phyloP scores from a whole-genome alignment of 2,329 filamentous ascomycete species.

The Colletotrichum sp. region DNA sequence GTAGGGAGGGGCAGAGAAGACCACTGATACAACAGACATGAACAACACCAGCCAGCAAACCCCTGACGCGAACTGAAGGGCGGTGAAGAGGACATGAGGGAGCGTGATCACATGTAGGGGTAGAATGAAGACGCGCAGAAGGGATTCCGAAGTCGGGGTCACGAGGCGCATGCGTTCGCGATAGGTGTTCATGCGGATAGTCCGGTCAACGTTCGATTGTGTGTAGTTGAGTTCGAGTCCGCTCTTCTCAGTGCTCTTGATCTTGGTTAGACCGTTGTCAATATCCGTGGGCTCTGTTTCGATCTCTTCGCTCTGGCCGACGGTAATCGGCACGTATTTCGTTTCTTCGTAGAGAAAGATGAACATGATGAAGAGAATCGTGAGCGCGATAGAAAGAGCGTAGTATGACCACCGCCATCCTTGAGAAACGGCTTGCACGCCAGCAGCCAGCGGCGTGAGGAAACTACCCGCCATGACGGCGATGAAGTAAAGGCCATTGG shows the following conservation, averaged over 20 bases:
- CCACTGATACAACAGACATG: conserved; percentile 31
- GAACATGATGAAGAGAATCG: conserved; percentile 27
- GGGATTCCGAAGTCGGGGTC: conserved; percentile 20
- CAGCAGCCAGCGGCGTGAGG: conserved; percentile 29
- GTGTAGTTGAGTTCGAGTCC: background rate
- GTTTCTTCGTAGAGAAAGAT: conserved; percentile 31
- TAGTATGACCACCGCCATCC: conserved; percentile 37
- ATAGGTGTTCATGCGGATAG: conserved; percentile 20
- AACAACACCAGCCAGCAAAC: conserved; percentile 42
- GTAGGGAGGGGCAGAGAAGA: conserved; percentile 36
- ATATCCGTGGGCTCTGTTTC: background rate
- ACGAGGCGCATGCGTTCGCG: conserved; percentile 26
- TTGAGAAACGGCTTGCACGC: conserved; percentile 27
- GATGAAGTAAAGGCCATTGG: conserved; percentile 36
- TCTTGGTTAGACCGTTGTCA: background rate
- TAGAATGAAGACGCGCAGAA: conserved; percentile 20
- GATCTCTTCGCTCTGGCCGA: conserved; percentile 19
- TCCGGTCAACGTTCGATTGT: background rate
- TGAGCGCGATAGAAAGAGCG: conserved; percentile 26
- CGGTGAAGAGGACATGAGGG: conserved; percentile 41
- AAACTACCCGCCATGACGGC: conserved; percentile 33
- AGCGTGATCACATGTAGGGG: conserved; percentile 10
- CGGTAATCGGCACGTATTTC: conserved; percentile 28
- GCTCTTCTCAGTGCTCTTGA: background rate
- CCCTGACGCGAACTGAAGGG: conserved; percentile 41